A percentile compares a stretch with the other conserved stretches of the same genome.
phyloP scores from a whole-genome alignment of 1,284 basidiomycete species.

The Tilletiaria anomala region DNA sequence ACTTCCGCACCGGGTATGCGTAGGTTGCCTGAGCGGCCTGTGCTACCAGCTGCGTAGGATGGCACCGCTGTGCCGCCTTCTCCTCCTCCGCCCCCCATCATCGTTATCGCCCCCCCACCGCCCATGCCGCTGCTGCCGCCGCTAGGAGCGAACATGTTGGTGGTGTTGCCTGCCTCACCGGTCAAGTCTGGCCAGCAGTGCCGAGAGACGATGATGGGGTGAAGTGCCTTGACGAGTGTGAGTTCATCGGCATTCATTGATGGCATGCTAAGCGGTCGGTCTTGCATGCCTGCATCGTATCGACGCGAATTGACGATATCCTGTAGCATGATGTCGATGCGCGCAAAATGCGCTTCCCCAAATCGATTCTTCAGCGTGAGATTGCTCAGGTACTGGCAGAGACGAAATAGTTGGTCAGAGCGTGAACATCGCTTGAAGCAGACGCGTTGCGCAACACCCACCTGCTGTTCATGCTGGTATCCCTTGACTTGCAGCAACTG shows the following conservation, averaged over 20 bases:
- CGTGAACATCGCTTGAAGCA: conserved; percentile 1
- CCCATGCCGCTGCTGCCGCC: neutral
- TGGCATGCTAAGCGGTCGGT: neutral
- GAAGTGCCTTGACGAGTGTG: conserved; percentile 10
- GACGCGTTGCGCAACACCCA: too few relatives aligned
- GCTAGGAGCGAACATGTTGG: neutral
- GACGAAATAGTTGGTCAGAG: neutral
- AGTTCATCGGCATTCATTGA: neutral
- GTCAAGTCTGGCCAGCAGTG: conserved; percentile 35
- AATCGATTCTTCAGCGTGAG: conserved; percentile 35
- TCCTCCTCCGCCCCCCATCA: neutral
- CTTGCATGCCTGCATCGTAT: conserved; percentile 8
- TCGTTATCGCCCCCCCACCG: neutral
- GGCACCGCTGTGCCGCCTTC: conserved; percentile 2
- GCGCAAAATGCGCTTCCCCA: conserved; percentile 26
- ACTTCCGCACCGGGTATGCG: neutral
- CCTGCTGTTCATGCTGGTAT: conserved; percentile 21
- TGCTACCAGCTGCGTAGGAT: conserved; percentile 2
- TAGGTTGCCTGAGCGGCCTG: neutral
- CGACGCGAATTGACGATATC: conserved; percentile 23
- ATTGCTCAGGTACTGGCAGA: conserved; percentile 23
- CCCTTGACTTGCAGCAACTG: conserved; percentile 24
- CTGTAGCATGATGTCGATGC: conserved; percentile 37
- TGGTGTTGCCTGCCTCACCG: neutral
- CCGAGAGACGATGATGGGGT: conserved; percentile 27